These are phyloP conservation scores for Cyberlindnera maritima DNA, from an alignment of 805 yeast genomes.

Conservation along the genomic window DNA sequence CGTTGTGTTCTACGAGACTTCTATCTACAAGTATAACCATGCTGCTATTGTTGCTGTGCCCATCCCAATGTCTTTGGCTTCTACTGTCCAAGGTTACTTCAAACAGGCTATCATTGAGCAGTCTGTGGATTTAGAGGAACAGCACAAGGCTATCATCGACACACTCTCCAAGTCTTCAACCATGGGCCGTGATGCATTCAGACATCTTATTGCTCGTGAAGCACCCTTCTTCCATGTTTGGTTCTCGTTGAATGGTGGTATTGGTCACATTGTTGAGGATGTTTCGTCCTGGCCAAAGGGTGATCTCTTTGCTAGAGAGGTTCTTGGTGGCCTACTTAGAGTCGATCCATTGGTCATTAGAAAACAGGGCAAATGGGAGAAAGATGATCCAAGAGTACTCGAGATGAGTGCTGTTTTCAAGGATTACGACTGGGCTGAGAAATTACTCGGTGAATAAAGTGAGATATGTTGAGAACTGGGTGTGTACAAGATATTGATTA, in stretches of 20 bases:
- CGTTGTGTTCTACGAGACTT: slow-evolving; percentile 45
- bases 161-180: slow-evolving; percentile 30
- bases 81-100: slow-evolving; percentile 39
- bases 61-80: slow-evolving; percentile 31
- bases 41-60: slow-evolving; percentile 45
- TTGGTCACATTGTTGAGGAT: slow-evolving; percentile 49
- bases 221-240: slow-evolving; percentile 52
- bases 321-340: slow-evolving; percentile 44
- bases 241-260: slow-evolving; percentile 44
- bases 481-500: neutral
- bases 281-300: slow-evolving; percentile 41
- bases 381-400: slow-evolving; percentile 13
- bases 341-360: slow-evolving; percentile 35
- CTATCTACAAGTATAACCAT: slow-evolving; percentile 34
- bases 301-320: slow-evolving; percentile 43
- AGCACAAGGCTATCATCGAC: slow-evolving; percentile 36
- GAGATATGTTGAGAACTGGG: neutral
- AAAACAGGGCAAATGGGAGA: slow-evolving; percentile 29
- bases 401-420: slow-evolving; percentile 10
- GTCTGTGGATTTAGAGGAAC: slow-evolving; percentile 39
- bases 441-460: neutral
- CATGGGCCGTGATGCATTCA: slow-evolving; percentile 28
- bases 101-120: slow-evolving; percentile 37
- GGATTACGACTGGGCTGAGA: slow-evolving; percentile 11
- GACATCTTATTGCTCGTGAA: slow-evolving; percentile 40